Conservation (phyloP, 805 yeast species). For the Nakazawaea anatomiae region DNA sequence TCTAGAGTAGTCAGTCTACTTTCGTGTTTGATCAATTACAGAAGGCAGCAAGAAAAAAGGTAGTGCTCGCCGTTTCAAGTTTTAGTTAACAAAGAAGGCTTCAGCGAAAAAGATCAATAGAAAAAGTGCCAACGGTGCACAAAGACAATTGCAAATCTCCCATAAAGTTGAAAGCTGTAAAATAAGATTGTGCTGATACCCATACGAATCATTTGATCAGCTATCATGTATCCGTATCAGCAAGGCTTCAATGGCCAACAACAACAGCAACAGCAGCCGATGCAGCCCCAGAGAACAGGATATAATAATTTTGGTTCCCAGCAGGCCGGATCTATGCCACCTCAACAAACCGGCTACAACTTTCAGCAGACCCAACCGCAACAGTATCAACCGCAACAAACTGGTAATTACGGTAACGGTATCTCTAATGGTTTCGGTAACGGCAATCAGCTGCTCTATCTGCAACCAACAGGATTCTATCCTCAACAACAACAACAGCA, state of each 20-base stretch:
- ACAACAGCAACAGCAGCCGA: constrained; percentile 14
- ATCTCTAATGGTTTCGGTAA: constrained; percentile 8
- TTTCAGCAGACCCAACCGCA: constrained; percentile 17
- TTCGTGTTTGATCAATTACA: no score
- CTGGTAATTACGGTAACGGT: constrained; percentile 25
- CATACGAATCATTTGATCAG: background rate
- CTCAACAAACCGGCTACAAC: constrained; percentile 14
- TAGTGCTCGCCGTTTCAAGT: no score
- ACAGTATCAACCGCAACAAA: constrained; percentile 26
- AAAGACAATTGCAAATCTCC: background rate
- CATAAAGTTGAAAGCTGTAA: background rate
- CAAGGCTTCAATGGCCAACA: constrained; percentile 1
- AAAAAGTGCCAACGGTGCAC: background rate
- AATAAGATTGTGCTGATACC: background rate
- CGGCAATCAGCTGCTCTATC: constrained; percentile 15
- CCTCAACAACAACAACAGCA: constrained; percentile 16
- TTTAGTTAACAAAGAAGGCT: no score
- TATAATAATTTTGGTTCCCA: constrained; percentile 8
- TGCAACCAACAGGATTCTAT: constrained; percentile 22
- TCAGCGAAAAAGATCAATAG: background rate
- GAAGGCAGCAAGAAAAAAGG: no score
- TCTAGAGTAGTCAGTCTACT: no score
- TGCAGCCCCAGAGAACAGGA: constrained; percentile 25
- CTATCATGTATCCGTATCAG: constrained; percentile 9
- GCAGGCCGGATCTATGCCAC: background rate